Evolutionary conservation across 2,329 filamentous ascomycete genomes (phyloP), one percentile per base, ranked within the genome.

Genomic region (Cladophialophora bantiana): DNA sequence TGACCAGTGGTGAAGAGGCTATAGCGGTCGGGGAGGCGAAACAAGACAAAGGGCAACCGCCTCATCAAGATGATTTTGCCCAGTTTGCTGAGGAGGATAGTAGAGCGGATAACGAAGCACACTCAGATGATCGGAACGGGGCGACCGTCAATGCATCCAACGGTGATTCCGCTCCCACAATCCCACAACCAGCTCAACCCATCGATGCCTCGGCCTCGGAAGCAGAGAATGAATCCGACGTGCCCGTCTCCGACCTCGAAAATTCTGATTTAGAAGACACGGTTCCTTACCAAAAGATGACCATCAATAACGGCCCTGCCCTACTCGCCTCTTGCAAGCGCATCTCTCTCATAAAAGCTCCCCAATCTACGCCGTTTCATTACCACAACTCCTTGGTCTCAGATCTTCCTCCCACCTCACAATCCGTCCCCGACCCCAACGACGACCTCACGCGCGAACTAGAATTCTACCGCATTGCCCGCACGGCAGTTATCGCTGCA

Each of bases 291-390:
- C 93, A 95, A 77, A 91, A 93, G 74, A 89, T 97, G 72, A 97
- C 94, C 61, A 98, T 98, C 83, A 97, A 99, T 86, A 99, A 99
- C 83, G 94, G 91, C 62, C 84, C 91, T 71, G 95, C 94, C 38
- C 91, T 99, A 59, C 87, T 88, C 71, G 85, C 91, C 72, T 89
- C 93, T 12, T 85, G 96, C 69, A 90, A 91, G 75, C 92, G 94
- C 69, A 79, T 83, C 71, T 83, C 87, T 36, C 83, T 95, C 60
- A 88, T 91, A 10, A 68, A 70, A 34, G 48, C 65, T 26, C 61
- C 48, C 20, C 85, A 86, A 70, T 34, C 32, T 18, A 88, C 92
- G 20, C 86, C 91, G 53, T 99, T 99, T 82, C 90, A 89, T 69
- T 88, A 90, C 74, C 91, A 97, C 81, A 93, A 96, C 80, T 88